Evolutionary conservation across 164 flowering plant species (phyloP), one percentile per base, ranked within the genome.

Genomic region (Aristolochia fimbriata): DNA sequence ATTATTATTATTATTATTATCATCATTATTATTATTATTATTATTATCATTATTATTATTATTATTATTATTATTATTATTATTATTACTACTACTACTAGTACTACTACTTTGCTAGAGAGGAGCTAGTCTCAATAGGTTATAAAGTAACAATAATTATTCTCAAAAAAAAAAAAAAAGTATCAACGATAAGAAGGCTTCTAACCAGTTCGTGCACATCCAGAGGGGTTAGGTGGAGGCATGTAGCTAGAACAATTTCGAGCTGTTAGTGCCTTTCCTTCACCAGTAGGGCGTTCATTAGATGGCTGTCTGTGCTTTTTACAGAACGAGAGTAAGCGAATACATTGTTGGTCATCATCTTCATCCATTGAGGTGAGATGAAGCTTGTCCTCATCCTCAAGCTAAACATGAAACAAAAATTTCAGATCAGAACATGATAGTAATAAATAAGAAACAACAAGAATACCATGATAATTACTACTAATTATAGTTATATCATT

Each of bases 191-290:
- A 23, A 25, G 10, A 49, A 52, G 4, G 10, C 43, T 37, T 19
- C 75, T 65, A 81, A 92, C 98, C 98, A 71, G 62, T 77, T 49
- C 97, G 95, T 70, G 97, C 96, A 83, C 95, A 94, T 43, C 99
- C 99, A 71, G 96, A 86, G 58, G 86, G 82, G 81, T 88, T 94
- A 27, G 59, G 17, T 45, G 95, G 87, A 24, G 93, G 93, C 47
- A 15, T 70, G 67, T 79, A 94, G 59, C 80, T 73, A 50, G 82
- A 77, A 72, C 74, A 74, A 47, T 57, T 77, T 50, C 65, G 63
- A 10, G 65, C 61, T 58, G 65, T 51, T 67, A 53, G 78, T 33
- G 58, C 77, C 58, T 66, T 62, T 49, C 70, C 70, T 24, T 81
- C 84, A 60, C 67, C 54, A 41, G 74, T 69, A 43, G 69, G 51